Evolutionary conservation across 1,139 yeast species (phyloP), one percentile per base, ranked within the genome.

Genomic region (Pichia sorboxylosa): DNA sequence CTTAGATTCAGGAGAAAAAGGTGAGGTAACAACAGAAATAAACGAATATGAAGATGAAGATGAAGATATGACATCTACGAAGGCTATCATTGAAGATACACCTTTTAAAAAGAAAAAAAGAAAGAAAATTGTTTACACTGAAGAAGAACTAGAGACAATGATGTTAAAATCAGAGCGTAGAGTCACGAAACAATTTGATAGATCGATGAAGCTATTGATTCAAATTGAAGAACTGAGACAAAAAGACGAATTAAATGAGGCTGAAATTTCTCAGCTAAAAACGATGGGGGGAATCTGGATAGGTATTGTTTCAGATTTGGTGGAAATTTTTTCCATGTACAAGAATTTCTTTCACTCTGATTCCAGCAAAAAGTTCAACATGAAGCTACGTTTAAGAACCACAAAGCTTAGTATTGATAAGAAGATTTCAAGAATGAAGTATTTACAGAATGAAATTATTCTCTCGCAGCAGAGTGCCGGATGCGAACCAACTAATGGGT

Each of bases 221-320:
- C 36, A 44, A 19, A 32, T 50, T 21, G 51, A 49, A 23, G 25
- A 28, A 13, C 6, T 75, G 77, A 4, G 55, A 74, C 26, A 61
- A 59, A 21, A 53, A 54, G 11, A 76, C 3, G 79, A 79, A 35
- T 17, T 24, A 5, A 26, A 29, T 13, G 28, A 24, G n/a, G 11
- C 36, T 5, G 35, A 38, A 21, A 15, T 9, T 2, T 16, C 15
- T 2, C 35, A 32, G 6, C 19, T 35, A 3, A 52, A 55, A 8
- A 71, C 75, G 9, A 84, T 92, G 5, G 70, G 75, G 0, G 63
- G 69, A 11, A 73, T 84, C 10, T 90, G 97, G 97, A 66, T 82
- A 44, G 84, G 84, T 41, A 62, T 78, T 10, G 95, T 93, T 0
- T 70, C 82, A 3, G 93, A 81, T 41, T 63, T 92, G 35, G 73